Evolutionary conservation across 345 rosid species (phyloP), one percentile per base, ranked within the genome.

Genomic region (Brassica cretica): DNA sequence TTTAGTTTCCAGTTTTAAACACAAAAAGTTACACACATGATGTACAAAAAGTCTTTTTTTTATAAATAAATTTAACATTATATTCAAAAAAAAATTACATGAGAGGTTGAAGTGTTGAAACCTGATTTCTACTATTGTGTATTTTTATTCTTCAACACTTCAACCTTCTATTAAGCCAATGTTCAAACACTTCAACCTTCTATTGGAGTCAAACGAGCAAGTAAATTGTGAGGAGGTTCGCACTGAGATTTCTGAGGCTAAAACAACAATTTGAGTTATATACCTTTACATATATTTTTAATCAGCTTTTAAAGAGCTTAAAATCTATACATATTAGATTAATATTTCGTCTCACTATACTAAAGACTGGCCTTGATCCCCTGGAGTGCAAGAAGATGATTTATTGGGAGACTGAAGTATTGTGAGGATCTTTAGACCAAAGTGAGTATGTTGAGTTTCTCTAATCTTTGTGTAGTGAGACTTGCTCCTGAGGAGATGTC

Each of bases 401-500:
- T 12, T 46, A 46, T 14, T 46, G 53, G 15, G 53, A 46, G 53
- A 46, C 16, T 46, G 53, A 46, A 46, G 15, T 46, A 12, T 14
- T 46, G 53, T 46, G 53, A 46, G 53, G 5, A 15, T 46, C 53
- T 12, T 46, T 46, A 46, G 53, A 46, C 53, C 53, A 46, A 46
- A 46, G 15, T 46, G 16, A 11, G 53, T 46, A 46, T 46, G 16
- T 46, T 14, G 53, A 46, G 53, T n/a, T 73, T 9, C 33, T 11
- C 21, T 51, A 56, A 65, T 75, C 29, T 59, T 68, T 62, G 8
- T 93, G 83, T 87, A 93, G 97, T 93, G 90, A 93, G 99, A 85
- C 97, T 90, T 83, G 90, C 96, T 71, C 90, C 98, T 4, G 97
- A 91, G 88, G 98, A 93, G 84, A 86, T 82, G 7, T 89, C 97